phyloP scores from a whole-genome alignment of 345 rosid genomes.

The Dipteronia sinensis region DNA sequence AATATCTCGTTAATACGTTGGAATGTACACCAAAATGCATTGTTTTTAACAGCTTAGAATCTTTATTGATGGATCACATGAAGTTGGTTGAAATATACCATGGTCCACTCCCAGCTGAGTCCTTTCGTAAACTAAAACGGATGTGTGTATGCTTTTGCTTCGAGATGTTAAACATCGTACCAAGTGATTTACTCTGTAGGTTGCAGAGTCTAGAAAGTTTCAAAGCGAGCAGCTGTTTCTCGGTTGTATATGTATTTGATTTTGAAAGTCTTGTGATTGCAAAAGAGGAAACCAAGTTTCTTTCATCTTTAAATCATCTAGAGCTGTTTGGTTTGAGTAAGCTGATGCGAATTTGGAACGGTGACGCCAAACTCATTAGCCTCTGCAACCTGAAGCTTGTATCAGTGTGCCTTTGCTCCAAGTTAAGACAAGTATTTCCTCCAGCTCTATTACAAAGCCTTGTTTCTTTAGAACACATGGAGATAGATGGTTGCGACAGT shows the following conservation, averaged over 20 bases:
- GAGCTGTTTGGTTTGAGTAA: too few relatives aligned
- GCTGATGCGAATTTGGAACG: background rate
- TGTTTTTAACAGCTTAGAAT: background rate
- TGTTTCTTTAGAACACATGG: background rate
- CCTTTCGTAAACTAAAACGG: background rate
- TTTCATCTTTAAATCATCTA: background rate
- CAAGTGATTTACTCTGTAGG: background rate
- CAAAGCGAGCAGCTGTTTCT: fast-evolving
- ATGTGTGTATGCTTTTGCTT: fast-evolving
- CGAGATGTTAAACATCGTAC: background rate
- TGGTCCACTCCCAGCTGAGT: background rate
- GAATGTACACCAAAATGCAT: too few relatives aligned
- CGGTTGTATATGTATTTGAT: background rate
- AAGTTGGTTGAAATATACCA: constrained; percentile 4
- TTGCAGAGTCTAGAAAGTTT: constrained; percentile 1
- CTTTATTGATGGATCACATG: fast-evolving
- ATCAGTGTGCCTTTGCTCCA: fast-evolving
- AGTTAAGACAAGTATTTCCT: background rate
- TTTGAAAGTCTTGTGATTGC: background rate
- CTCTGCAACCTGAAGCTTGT: background rate
- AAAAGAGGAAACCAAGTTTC: background rate
- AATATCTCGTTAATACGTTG: background rate
- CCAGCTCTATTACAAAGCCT: background rate
- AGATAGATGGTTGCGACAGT: background rate
- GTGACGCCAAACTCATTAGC: background rate